Evolutionary conservation across 73 alveolate species (phyloP).

Genomic region (Paramecium bursaria): DNA sequence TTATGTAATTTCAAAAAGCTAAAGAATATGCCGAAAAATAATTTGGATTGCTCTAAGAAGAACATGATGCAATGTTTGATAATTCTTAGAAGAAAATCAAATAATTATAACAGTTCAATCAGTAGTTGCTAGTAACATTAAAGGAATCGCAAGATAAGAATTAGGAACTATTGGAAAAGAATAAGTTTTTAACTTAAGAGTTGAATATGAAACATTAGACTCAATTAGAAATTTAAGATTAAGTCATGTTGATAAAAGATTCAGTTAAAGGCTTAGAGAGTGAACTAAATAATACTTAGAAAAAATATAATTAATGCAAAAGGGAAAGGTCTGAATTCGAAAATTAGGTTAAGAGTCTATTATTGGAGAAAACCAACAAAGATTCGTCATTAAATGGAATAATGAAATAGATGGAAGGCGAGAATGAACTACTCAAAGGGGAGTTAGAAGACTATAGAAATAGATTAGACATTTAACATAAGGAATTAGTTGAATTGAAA

Average conservation of each 20-base stretch:
- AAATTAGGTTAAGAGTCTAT: not conserved
- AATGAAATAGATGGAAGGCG: conserved; percentile 34
- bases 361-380: not conserved
- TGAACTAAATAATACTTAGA: not conserved
- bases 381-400: conserved; percentile 2
- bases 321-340: conserved; percentile 39
- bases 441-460: conserved; percentile 48
- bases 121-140: conserved; percentile 36
- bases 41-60: conserved; percentile 29
- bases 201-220: not conserved
- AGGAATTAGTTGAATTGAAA: conserved; percentile 42
- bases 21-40: conserved; percentile 44
- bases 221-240: conserved; percentile 15
- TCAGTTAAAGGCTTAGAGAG: conserved; percentile 51
- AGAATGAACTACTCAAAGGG: conserved; percentile 27
- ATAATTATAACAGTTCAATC: conserved; percentile 30
- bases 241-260: conserved; percentile 15
- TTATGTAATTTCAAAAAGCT: not conserved
- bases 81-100: conserved; percentile 38
- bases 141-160: conserved; percentile 54
- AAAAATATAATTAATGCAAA: conserved; percentile 19
- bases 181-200: conserved; percentile 18
- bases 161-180: conserved; percentile 50
- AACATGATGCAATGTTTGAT: conserved; percentile 60
- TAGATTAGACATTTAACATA: conserved; percentile 30